Percentiles rank a stretch among this genome's conserved stretches.
Evolutionary conservation across 2,329 filamentous ascomycete species (phyloP).

Genomic region (Nemania sp.): DNA sequence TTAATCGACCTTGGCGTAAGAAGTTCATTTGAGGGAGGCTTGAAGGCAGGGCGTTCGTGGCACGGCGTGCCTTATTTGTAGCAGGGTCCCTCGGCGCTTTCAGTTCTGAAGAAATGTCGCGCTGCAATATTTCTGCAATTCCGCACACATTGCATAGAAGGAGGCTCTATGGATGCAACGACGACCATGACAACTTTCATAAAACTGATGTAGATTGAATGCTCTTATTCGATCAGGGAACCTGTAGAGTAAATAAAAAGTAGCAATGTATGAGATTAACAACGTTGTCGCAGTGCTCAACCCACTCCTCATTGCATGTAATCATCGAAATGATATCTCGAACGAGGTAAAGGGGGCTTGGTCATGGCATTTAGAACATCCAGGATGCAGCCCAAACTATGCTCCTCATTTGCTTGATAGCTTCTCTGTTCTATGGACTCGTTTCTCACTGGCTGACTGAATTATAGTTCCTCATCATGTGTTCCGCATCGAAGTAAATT

Average conservation of each 20-base stretch:
- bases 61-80: background rate
- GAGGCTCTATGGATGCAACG: slow-evolving; percentile 13
- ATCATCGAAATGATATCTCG: too few relatives aligned
- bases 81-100: background rate
- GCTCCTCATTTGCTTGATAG: too few relatives aligned
- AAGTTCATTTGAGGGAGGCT: background rate
- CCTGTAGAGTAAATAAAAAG: slow-evolving; percentile 24
- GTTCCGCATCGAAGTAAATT: too few relatives aligned
- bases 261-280: background rate
- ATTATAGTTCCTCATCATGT: too few relatives aligned
- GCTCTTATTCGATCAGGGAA: slow-evolving; percentile 14
- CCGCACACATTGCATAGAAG: slow-evolving; percentile 10
- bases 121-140: slow-evolving; percentile 9
- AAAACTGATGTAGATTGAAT: slow-evolving; percentile 25
- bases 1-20: background rate
- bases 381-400: too few relatives aligned
- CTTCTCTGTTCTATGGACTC: too few relatives aligned
- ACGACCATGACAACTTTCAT: slow-evolving; percentile 16
- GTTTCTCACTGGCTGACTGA: too few relatives aligned
- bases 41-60: slow-evolving; percentile 7
- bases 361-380: too few relatives aligned
- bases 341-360: too few relatives aligned
- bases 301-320: background rate
- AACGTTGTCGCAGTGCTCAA: background rate
- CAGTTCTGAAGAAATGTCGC: background rate